phyloP scores from a whole-genome alignment of 495 filamentous ascomycete species.

The Aspergillus nanangensis region DNA sequence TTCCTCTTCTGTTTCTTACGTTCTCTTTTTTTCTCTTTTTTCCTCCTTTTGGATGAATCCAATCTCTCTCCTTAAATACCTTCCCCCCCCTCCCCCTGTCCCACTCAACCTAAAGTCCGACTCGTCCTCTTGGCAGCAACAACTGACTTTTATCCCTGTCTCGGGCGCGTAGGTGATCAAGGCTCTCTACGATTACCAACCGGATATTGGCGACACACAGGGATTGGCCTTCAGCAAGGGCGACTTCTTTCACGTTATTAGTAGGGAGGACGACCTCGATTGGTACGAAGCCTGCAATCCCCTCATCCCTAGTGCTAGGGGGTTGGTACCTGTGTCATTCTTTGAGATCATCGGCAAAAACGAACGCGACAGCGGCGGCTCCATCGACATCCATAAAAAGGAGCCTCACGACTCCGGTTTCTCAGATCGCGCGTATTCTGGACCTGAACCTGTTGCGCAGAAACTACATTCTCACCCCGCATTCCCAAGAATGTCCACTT shows the following conservation, averaged over 20 bases:
- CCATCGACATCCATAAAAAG: slow-evolving; percentile 48
- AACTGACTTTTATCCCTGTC: slow-evolving; percentile 15
- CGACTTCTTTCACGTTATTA: slow-evolving; percentile 98
- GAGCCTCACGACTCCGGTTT: slow-evolving; percentile 76
- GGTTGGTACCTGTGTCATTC: slow-evolving; percentile 87
- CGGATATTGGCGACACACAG: slow-evolving; percentile 57
- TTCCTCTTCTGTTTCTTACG: slow-evolving; percentile 3
- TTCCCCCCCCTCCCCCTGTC: neutral
- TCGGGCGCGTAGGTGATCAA: slow-evolving; percentile 73
- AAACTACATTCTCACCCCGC: slow-evolving; percentile 30
- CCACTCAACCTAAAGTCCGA: too few species aligned
- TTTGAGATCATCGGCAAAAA: slow-evolving; percentile 90
- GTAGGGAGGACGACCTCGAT: slow-evolving; percentile 86
- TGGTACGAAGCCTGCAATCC: slow-evolving; percentile 99
- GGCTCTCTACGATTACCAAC: slow-evolving; percentile 89
- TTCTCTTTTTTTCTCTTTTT: slow-evolving; percentile 9
- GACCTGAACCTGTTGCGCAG: slow-evolving; percentile 29
- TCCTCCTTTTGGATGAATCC: slow-evolving; percentile 2
- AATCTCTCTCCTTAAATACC: slow-evolving; percentile 3
- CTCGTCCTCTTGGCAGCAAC: neutral
- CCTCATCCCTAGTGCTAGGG: slow-evolving; percentile 77
- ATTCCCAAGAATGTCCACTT: slow-evolving; percentile 46
- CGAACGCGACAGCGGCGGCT: slow-evolving; percentile 75
- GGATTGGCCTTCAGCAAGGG: slow-evolving; percentile 89
- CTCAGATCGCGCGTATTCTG: slow-evolving; percentile 52